Evolutionary conservation across 805 yeast genomes (phyloP).

Genomic region (Cephaloascus fragrans): DNA sequence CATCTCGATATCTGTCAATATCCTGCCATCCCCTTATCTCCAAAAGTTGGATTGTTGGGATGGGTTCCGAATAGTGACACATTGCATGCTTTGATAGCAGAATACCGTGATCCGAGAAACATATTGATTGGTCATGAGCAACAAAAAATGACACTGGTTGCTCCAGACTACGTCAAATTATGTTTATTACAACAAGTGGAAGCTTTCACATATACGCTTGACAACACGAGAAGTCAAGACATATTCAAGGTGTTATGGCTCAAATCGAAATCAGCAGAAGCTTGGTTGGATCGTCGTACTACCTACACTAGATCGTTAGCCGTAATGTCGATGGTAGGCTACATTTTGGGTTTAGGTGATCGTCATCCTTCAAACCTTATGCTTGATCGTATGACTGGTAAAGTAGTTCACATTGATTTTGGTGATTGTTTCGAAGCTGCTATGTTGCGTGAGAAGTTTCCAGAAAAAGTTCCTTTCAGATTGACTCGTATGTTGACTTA

Average conservation of each 20-base stretch:
- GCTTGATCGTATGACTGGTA: constrained; percentile 92
- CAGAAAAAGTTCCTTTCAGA: constrained; percentile 96
- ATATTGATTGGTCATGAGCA: constrained; percentile 88
- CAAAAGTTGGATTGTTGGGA: constrained; percentile 91
- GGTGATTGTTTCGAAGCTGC: constrained; percentile 99
- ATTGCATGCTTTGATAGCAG: constrained; percentile 85
- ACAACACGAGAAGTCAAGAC: constrained; percentile 94
- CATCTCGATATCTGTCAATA: constrained; percentile 88
- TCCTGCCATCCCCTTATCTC: constrained; percentile 92
- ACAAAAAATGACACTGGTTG: constrained; percentile 94
- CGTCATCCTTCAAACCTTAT: constrained; percentile 95
- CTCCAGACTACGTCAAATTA: constrained; percentile 88
- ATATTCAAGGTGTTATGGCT: constrained; percentile 93
- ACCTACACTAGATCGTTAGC: constrained; percentile 94
- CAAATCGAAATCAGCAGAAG: constrained; percentile 90
- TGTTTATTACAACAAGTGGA: constrained; percentile 90
- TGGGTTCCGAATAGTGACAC: constrained; percentile 99
- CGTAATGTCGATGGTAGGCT: constrained; percentile 98
- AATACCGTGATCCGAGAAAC: constrained; percentile 86
- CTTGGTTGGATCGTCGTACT: constrained; percentile 96
- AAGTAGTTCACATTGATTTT: constrained; percentile 94
- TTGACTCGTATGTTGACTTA: constrained; percentile 93
- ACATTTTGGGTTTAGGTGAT: constrained; percentile 93
- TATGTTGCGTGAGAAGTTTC: constrained; percentile 89
- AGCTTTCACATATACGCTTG: constrained; percentile 91